A percentile compares a stretch with the other conserved stretches of the same genome.
These are phyloP conservation scores for Lagenidium sp. DNA, from an alignment of 352 stramenopile species.

Conservation along the genomic window DNA sequence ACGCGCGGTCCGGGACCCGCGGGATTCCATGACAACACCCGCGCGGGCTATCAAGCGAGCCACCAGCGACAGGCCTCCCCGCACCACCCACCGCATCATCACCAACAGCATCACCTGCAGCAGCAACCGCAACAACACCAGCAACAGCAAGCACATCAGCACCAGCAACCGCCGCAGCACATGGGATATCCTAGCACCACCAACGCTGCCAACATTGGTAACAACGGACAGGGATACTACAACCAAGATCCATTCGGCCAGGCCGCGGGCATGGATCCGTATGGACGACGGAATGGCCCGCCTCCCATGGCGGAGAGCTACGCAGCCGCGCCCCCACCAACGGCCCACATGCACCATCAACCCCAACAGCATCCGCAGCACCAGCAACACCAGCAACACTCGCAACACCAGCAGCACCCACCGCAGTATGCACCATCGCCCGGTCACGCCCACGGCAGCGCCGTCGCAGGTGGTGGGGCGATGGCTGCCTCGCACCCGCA, in stretches of 20 bases:
- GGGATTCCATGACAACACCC: not conserved
- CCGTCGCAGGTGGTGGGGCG: slow-evolving; percentile 3
- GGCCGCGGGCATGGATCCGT: not conserved
- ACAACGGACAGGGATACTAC: too few species aligned
- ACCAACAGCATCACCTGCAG: not conserved
- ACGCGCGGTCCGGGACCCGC: too few species aligned
- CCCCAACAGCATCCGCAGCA: not conserved
- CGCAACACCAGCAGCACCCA: not conserved
- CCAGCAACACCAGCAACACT: slow-evolving; percentile 15
- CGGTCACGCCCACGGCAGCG: not conserved
- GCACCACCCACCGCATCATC: not conserved
- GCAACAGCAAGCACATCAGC: not conserved
- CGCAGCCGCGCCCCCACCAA: not conserved
- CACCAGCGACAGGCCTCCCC: not conserved
- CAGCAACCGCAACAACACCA: not conserved
- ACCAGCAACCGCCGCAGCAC: not conserved
- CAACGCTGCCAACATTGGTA: too few species aligned
- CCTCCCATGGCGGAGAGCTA: not conserved
- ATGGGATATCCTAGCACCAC: too few species aligned
- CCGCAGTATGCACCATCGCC: not conserved
- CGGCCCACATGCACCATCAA: not conserved
- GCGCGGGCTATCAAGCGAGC: not conserved
- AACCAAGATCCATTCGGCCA: not conserved
- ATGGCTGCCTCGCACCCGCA: not conserved
- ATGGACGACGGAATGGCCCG: too few species aligned